Conservation (phyloP, 768 basidiomycete species). For the Lactifluus pinguis region DNA sequence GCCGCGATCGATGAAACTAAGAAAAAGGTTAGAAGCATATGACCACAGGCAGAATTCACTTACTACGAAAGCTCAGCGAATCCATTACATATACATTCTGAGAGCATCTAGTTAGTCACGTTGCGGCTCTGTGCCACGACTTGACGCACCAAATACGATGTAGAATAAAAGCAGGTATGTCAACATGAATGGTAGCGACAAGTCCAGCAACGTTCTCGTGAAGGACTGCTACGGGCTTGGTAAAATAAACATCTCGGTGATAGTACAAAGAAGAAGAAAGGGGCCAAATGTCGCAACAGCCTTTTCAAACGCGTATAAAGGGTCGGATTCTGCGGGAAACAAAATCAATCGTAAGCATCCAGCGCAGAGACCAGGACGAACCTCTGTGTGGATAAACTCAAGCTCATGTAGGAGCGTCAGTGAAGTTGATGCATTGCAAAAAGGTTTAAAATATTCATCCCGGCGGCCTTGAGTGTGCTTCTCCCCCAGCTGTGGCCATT, state of each 20-base stretch:
- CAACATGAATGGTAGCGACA: no score
- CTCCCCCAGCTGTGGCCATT: no score
- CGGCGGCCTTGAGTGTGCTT: no score
- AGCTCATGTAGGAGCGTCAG: constrained; percentile 94
- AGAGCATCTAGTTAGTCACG: constrained; percentile 10
- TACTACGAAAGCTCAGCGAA: constrained; percentile 91
- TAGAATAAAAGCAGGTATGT: no score
- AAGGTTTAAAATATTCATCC: no score
- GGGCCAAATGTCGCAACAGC: constrained; percentile 88
- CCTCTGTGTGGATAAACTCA: constrained; percentile 82
- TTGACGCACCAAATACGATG: not conserved
- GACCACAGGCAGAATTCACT: constrained; percentile 21
- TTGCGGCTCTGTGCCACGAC: not conserved
- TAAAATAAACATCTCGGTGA: no score
- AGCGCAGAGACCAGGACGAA: constrained; percentile 28
- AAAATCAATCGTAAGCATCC: not conserved
- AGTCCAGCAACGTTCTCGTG: no score
- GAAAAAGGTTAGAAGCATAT: not conserved
- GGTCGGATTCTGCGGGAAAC: constrained; percentile 49
- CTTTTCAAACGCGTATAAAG: constrained; percentile 54
- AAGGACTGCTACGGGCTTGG: no score
- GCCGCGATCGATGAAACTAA: constrained; percentile 89
- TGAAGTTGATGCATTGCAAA: constrained; percentile 81
- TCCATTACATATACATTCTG: constrained; percentile 93
- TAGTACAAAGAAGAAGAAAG: constrained; percentile 61